phyloP scores from a whole-genome alignment of 768 basidiomycete genomes.

The Dioszegia crocea region DNA sequence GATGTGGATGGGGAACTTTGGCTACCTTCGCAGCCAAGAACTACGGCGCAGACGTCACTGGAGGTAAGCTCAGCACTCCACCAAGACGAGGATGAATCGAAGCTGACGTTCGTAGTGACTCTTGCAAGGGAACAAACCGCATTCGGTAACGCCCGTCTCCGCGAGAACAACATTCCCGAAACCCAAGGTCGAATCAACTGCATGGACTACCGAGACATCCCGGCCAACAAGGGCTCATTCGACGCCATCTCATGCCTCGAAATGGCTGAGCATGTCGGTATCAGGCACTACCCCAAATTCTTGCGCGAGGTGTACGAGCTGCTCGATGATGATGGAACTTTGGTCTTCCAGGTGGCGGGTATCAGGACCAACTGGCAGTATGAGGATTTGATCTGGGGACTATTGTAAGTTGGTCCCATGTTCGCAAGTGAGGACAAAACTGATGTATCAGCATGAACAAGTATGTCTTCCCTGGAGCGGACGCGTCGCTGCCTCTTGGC shows the following conservation, averaged over 20 bases:
- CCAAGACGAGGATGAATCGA: too few relatives aligned
- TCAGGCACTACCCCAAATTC: conserved; percentile 85
- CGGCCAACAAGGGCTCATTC: conserved; percentile 66
- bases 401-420: conserved; percentile 27
- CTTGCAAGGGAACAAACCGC: conserved; percentile 83
- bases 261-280: conserved; percentile 99
- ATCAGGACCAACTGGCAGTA: conserved; percentile 95
- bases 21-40: conserved; percentile 94
- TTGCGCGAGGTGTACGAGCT: conserved; percentile 87
- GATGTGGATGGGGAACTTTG: conserved; percentile 91
- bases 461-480: conserved; percentile 97
- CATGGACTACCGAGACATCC: conserved; percentile 88
- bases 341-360: conserved; percentile 97
- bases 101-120: too few relatives aligned
- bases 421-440: background rate
- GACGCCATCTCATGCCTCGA: conserved; percentile 94
- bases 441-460: conserved; percentile 50
- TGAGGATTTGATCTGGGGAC: conserved; percentile 90
- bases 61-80: conserved; percentile 50
- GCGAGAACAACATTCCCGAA: conserved; percentile 66
- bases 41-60: conserved; percentile 91
- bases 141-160: conserved; percentile 86
- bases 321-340: conserved; percentile 86
- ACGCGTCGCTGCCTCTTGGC: conserved; percentile 88
- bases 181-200: conserved; percentile 84